A percentile compares a stretch with the other conserved stretches of the same genome.
phyloP scores from a whole-genome alignment of 2,329 filamentous ascomycete genomes.

The Cytospora leucostoma region DNA sequence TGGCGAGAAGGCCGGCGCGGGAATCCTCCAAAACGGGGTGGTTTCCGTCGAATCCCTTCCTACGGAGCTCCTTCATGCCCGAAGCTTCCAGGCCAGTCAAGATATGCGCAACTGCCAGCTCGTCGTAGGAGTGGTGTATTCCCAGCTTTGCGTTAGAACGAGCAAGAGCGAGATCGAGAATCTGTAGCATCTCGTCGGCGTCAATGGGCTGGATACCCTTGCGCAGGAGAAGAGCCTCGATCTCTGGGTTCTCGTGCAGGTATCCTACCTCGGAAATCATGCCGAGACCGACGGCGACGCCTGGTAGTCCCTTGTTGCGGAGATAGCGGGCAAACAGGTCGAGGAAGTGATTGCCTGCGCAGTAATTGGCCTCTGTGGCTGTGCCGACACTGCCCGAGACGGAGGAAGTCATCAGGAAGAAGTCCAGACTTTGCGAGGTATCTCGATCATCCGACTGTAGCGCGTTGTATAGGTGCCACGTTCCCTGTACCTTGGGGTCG shows the following conservation, averaged over 20 bases:
- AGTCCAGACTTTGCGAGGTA: conserved; percentile 37
- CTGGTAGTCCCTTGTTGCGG: conserved; percentile 35
- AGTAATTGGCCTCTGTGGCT: conserved; percentile 37
- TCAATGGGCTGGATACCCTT: conserved; percentile 40
- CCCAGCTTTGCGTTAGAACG: conserved; percentile 5
- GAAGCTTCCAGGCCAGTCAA: conserved; percentile 33
- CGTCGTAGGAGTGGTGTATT: neutral
- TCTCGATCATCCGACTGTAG: conserved; percentile 25
- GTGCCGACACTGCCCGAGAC: conserved; percentile 33
- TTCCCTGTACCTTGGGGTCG: conserved; percentile 43
- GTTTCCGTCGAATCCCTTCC: conserved; percentile 28
- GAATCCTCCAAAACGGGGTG: conserved; percentile 27
- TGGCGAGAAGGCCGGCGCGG: conserved; percentile 29
- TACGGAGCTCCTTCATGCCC: conserved; percentile 29
- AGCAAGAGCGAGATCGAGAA: conserved; percentile 33
- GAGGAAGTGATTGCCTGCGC: conserved; percentile 40
- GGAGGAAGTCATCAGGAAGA: conserved; percentile 41
- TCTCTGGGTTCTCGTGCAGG: conserved; percentile 38
- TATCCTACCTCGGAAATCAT: conserved; percentile 35
- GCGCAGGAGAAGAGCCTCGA: conserved; percentile 39
- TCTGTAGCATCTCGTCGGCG: conserved; percentile 36
- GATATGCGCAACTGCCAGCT: conserved; percentile 27
- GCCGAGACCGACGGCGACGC: conserved; percentile 40
- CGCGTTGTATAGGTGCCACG: conserved; percentile 42
- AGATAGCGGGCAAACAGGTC: conserved; percentile 39